These are phyloP conservation scores for Citrus trifoliata DNA, from an alignment of 345 rosid species.

Conservation along the genomic window DNA sequence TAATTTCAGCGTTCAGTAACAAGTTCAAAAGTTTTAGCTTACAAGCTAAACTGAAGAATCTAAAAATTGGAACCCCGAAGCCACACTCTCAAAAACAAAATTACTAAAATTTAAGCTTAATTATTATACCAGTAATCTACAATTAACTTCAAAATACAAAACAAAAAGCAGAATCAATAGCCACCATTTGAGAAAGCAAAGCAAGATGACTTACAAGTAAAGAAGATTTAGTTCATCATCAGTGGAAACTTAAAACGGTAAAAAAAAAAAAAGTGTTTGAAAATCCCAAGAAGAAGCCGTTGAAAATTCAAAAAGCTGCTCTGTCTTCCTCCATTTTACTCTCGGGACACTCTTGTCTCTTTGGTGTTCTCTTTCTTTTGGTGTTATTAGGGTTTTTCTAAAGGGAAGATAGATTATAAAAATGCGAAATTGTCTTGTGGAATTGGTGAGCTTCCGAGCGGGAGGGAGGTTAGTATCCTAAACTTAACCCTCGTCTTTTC, in stretches of 20 bases:
- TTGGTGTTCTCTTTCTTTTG: neutral
- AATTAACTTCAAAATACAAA: neutral
- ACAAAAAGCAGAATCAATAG: neutral
- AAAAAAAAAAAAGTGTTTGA: neutral
- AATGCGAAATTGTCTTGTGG: neutral
- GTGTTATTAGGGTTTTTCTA: constrained; percentile 23
- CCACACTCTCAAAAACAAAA: neutral
- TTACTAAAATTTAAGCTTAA: neutral
- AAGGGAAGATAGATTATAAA: neutral
- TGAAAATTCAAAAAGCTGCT: constrained; percentile 5
- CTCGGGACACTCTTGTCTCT: neutral
- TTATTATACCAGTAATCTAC: neutral
- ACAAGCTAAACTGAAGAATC: neutral
- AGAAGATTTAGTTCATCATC: neutral
- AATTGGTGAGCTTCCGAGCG: neutral
- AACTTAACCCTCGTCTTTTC: neutral
- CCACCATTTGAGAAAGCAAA: neutral
- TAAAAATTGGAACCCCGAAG: neutral
- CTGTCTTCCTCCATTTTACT: neutral
- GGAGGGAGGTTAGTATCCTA: neutral
- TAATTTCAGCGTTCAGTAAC: neutral
- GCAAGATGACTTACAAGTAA: neutral
- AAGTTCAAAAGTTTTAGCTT: neutral
- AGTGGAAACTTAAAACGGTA: neutral
- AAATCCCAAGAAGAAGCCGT: constrained; percentile 3